Evolutionary conservation across 2,329 filamentous ascomycete species (phyloP), one percentile per base, ranked within the genome.

Genomic region (Cladosporium velox): DNA sequence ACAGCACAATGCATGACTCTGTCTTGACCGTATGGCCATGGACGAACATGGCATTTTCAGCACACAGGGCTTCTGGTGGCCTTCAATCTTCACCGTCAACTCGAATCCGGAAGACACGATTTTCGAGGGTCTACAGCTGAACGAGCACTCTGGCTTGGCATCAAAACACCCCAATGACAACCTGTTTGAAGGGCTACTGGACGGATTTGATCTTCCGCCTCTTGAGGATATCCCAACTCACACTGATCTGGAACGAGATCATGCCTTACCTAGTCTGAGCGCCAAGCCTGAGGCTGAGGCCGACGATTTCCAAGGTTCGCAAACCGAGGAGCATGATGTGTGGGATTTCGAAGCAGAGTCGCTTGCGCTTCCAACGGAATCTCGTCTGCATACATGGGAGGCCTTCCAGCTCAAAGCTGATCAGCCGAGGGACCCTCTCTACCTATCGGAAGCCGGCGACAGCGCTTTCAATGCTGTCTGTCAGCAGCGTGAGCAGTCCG

Each of bases 361-460:
- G n/a, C 74, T 73, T 5, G 73, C 72, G 0, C 72, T 70, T 4
- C 73, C 76, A 6, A 73, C 79, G 21, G 65, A 75, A 28, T 64
- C 74, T 1, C 63, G 67, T 47, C 87, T 88, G 72, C 85, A 84
- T 67, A 89, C 88, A 0, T 95, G 91, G 91, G 88, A 92, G 70
- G 79, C 77, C 1, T 93, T 93, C 71, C 68, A 67, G 32, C 61
- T 62, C 18, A 59, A 67, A 41, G 30, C 14, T 41, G 57, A 60
- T 18, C 78, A 83, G 1, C 74, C 78, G 12, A 71, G 78, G 0
- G 74, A 80, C n/a, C 73, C 80, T 4, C 76, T 84, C 1, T 89
- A 91, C 68, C 78, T 93, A 14, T 89, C 87, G 2, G 91, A 95
- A 77, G 87, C 88, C 32, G 90, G 90, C 0, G 81, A 89, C 1